These are phyloP conservation scores for Septoria petroselini DNA, from an alignment of 2,329 filamentous ascomycete species.

Conservation along the genomic window DNA sequence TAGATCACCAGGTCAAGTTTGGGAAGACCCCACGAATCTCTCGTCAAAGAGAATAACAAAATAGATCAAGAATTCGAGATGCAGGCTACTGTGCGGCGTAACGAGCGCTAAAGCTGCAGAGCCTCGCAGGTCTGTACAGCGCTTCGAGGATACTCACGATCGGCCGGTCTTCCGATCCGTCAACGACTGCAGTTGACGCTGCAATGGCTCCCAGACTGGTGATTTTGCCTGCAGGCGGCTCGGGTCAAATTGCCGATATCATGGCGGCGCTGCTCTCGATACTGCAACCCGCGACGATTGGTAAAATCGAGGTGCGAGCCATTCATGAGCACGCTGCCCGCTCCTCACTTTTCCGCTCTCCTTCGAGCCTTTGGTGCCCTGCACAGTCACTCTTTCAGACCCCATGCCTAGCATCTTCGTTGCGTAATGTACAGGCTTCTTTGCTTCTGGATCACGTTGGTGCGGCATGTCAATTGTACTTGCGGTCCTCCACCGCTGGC, in stretches of 20 bases:
- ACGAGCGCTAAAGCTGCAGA: neutral
- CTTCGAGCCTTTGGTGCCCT: slow-evolving; percentile 1
- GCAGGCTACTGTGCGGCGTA: slow-evolving; percentile 3
- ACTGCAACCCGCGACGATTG: too few relatives aligned
- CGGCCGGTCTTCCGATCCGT: neutral
- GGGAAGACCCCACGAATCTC: too few relatives aligned
- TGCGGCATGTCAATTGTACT: neutral
- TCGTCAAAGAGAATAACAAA: too few relatives aligned
- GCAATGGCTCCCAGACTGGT: neutral
- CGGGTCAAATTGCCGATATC: too few relatives aligned
- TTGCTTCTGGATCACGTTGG: slow-evolving; percentile 2
- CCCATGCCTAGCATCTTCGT: slow-evolving; percentile 13
- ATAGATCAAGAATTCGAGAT: too few relatives aligned
- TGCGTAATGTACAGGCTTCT: slow-evolving; percentile 4
- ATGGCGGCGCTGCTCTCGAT: too few relatives aligned
- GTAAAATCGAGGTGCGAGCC: too few relatives aligned
- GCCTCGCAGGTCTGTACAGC: neutral
- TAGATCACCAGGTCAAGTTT: neutral
- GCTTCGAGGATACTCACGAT: neutral
- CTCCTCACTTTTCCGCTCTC: neutral
- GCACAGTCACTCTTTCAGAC: neutral
- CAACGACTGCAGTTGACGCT: slow-evolving; percentile 1
- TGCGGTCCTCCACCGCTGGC: slow-evolving; percentile 10
- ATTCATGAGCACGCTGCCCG: neutral
- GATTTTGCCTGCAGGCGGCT: too few relatives aligned